Evolutionary conservation across 371 early-diverging fungal species (phyloP).

Genomic region (Ecytonucleospora hepatopenaei): DNA sequence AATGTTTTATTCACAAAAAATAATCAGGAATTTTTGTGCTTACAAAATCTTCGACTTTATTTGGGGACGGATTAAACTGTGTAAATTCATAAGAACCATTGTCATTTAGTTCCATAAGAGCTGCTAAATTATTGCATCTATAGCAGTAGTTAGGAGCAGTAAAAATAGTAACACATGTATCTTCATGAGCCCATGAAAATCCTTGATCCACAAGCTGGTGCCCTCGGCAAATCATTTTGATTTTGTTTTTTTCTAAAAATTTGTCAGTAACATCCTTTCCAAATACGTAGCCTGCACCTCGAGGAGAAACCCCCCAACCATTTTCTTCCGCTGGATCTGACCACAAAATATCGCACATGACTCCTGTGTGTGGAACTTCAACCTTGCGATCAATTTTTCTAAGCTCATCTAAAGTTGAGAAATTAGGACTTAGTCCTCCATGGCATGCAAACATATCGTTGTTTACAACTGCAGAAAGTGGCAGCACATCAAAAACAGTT

Average conservation of each 20-base stretch:
- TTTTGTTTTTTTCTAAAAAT: slow-evolving; percentile 87
- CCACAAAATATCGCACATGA: slow-evolving; percentile 94
- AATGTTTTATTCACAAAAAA: slow-evolving; percentile 12
- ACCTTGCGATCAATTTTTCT: slow-evolving; percentile 82
- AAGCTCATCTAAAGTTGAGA: slow-evolving; percentile 88
- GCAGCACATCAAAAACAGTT: slow-evolving; percentile 91
- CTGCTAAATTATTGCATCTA: slow-evolving; percentile 93
- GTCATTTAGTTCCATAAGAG: slow-evolving; percentile 84
- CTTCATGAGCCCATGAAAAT: slow-evolving; percentile 89
- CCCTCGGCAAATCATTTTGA: slow-evolving; percentile 85
- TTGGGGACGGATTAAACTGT: slow-evolving; percentile 91
- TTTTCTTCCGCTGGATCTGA: slow-evolving; percentile 93
- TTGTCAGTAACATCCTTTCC: slow-evolving; percentile 78
- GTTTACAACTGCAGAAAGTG: slow-evolving; percentile 82
- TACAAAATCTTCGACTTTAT: slow-evolving; percentile 86
- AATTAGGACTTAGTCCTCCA: slow-evolving; percentile 91
- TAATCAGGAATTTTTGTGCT: slow-evolving; percentile 90
- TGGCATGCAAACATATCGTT: slow-evolving; percentile 90
- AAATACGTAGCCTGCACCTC: slow-evolving; percentile 95
- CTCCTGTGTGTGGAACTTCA: slow-evolving; percentile 95
- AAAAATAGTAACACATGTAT: slow-evolving; percentile 93
- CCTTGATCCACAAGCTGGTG: slow-evolving; percentile 99
- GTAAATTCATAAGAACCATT: slow-evolving; percentile 66
- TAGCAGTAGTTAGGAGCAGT: slow-evolving; percentile 98
- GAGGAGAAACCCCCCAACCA: slow-evolving; percentile 91